Evolutionary conservation across 331 rosid genomes (phyloP).

Genomic region (Quercus phellos): DNA sequence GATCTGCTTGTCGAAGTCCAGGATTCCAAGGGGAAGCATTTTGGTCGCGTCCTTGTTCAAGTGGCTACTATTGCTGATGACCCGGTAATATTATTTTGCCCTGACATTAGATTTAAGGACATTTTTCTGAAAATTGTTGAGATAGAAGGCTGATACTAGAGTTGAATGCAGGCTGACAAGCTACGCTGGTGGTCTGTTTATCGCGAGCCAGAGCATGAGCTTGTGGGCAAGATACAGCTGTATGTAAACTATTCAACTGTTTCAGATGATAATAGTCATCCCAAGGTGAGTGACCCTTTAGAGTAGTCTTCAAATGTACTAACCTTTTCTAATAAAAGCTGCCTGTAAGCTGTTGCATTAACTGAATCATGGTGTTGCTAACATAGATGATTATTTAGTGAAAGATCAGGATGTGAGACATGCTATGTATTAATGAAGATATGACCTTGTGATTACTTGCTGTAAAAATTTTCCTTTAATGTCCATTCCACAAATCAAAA

Average conservation of each 20-base stretch:
- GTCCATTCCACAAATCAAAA: background rate
- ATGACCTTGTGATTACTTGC: background rate
- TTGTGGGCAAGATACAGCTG: conserved; percentile 84
- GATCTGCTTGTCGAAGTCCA: conserved; percentile 83
- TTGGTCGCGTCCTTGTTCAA: conserved; percentile 79
- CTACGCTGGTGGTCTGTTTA: conserved; percentile 92
- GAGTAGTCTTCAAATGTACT: background rate
- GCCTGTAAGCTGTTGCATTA: conserved; percentile 10
- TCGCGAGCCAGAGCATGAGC: conserved; percentile 81
- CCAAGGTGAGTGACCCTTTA: conserved; percentile 48
- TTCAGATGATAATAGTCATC: conserved; percentile 73
- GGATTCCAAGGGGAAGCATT: conserved; percentile 83
- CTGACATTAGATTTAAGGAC: background rate
- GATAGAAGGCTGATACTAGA: conserved; percentile 23
- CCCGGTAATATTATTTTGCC: conserved; percentile 49
- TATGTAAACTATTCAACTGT: conserved; percentile 57
- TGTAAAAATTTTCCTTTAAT: background rate
- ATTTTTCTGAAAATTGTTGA: conserved; percentile 12
- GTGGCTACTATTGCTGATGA: conserved; percentile 81
- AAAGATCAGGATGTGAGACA: background rate
- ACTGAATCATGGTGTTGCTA: background rate
- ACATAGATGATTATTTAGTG: background rate
- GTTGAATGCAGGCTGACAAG: conserved; percentile 78
- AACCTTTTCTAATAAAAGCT: background rate
- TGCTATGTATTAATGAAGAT: background rate